phyloP scores from a whole-genome alignment of 2,329 filamentous ascomycete species.

The Colletotrichum sp. region DNA sequence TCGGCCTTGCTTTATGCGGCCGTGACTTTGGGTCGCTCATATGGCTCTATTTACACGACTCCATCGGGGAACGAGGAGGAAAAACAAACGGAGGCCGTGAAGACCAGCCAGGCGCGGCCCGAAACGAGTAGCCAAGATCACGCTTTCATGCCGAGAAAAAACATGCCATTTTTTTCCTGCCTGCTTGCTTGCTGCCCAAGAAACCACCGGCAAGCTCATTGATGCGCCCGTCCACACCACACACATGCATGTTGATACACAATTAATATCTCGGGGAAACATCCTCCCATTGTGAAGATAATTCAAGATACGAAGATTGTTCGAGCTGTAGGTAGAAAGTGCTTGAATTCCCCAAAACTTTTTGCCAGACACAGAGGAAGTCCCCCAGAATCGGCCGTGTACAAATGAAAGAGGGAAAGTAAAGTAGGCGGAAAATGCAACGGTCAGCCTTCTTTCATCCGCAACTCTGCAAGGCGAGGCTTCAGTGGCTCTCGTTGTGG shows the following conservation, averaged over 20 bases:
- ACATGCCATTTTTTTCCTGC: not conserved
- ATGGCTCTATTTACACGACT: not conserved
- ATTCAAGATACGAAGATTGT: not conserved
- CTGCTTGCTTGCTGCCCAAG: not conserved
- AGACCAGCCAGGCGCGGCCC: not conserved
- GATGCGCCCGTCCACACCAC: not conserved
- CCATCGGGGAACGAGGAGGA: not conserved
- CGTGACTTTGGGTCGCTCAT: not conserved
- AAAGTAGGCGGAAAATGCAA: not conserved
- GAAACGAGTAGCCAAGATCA: not conserved
- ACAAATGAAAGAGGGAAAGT: not conserved
- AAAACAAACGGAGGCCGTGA: not conserved
- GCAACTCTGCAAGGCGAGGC: not conserved
- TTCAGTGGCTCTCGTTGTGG: not conserved
- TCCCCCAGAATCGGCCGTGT: not conserved
- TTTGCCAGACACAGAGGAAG: not conserved
- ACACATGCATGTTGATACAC: not conserved
- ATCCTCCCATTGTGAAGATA: not conserved
- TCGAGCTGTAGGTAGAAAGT: not conserved
- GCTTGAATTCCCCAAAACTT: not conserved
- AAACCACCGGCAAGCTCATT: not conserved
- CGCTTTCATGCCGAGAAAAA: not conserved
- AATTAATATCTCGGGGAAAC: not conserved
- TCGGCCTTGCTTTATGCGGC: not conserved
- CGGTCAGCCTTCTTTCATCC: not conserved